These are phyloP conservation scores for Pezicula radicicola DNA, from an alignment of 2,329 filamentous ascomycete genomes.

Conservation along the genomic window DNA sequence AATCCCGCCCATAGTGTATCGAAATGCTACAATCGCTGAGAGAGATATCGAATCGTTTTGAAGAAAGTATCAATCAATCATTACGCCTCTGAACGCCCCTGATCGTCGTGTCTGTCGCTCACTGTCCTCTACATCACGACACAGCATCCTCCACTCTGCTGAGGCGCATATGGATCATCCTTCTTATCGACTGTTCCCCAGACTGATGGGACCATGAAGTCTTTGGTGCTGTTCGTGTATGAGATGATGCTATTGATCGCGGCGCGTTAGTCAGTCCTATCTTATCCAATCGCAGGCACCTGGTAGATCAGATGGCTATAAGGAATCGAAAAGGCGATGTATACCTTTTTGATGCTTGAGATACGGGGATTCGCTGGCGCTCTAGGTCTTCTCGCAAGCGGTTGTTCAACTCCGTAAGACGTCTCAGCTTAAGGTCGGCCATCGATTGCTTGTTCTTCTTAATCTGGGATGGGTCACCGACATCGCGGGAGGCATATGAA, in stretches of 20 bases:
- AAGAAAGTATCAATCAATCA: neutral
- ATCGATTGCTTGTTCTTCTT: constrained; percentile 99
- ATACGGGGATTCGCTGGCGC: constrained; percentile 91
- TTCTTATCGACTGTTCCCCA: constrained; percentile 94
- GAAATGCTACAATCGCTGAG: too few relatives aligned
- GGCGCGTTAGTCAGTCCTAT: constrained; percentile 4
- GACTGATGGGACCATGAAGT: constrained; percentile 96
- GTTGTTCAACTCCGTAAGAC: constrained; percentile 95
- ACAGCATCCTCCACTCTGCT: constrained; percentile 91
- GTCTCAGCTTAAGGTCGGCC: constrained; percentile 95
- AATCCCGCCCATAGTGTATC: too few relatives aligned
- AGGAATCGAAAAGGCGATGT: constrained; percentile 22
- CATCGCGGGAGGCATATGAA: constrained; percentile 66
- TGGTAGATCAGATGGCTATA: neutral
- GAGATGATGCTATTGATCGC: constrained; percentile 73
- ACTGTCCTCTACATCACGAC: constrained; percentile 72
- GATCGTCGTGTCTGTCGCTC: constrained; percentile 9
- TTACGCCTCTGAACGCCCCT: constrained; percentile 17
- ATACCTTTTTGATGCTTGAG: constrained; percentile 85
- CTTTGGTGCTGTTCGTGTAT: constrained; percentile 96
- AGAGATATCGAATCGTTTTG: too few relatives aligned
- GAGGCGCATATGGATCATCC: constrained; percentile 97
- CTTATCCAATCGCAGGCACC: constrained; percentile 1
- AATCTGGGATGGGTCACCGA: constrained; percentile 64
- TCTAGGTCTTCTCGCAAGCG: constrained; percentile 94